Base-by-base conservation (phyloP, 2,329 filamentous ascomycete genomes). In the Colletotrichum liaoningense region DNA sequence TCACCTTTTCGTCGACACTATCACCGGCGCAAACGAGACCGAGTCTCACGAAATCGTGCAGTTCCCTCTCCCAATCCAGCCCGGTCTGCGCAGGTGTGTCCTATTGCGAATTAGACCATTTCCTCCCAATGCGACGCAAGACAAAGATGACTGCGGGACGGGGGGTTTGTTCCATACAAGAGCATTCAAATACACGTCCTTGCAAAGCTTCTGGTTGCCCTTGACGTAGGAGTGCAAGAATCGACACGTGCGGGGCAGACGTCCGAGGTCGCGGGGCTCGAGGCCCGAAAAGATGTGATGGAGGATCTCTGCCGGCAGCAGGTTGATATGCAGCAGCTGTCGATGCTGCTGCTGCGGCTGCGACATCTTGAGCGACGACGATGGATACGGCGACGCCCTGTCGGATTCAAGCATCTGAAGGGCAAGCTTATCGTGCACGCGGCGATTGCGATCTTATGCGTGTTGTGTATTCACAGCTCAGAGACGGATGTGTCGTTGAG, bases 301-400 rank as follows among this genome's bases (percentile, higher is more conserved):
- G 30, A 93, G 79, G 55, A 93, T 86, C 83, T 94, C 92, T 7
- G 88, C 85, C 9, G 91, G 91, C 26, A 93, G 86, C 56, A 74
- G 22, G 22, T 46, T 72, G 24, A 75, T 63, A 46, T 72, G 69
- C 55, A 69, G 54, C 72, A 58, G 2, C 42, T 69, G 16, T 30
- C 52, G 42, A 30, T 42, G 35, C 14, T 38, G 35, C 14, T 14
- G 35, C 38, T 14, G 42, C 42, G 38, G 38, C 38, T 16, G 42
- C 3, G 42, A 2, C 42, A 49, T 49, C 42, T 9, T 49, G 42
- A 7, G 19, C 42, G 42, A 49, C 19, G 38, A 22, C 58, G 33
- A 35, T 12, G 33, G 33, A 1, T 12, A 35, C 4, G 33, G 11
- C 33, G 63, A 58, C 46, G 62, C 30, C 22, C 26, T 52, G 30